Base-by-base conservation (phyloP, 768 basidiomycete species). In the Pluteus cervinus region DNA sequence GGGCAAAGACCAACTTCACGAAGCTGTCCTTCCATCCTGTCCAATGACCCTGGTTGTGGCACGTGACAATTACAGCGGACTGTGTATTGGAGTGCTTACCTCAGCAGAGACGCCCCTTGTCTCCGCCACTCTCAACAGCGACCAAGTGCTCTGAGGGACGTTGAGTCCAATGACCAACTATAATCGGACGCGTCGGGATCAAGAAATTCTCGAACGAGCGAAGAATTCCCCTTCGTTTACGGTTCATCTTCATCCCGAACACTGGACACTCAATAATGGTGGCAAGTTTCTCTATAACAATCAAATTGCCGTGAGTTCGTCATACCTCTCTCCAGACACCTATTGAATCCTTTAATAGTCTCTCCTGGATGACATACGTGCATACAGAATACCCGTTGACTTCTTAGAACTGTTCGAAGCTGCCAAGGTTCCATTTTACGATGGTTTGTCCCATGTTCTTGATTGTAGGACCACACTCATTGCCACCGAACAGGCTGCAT, bases 341-440 rank as follows among this genome's bases (percentile, higher is more conserved):
- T 25, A 12, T 29, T 17, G 30, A 31, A 17, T 36, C 42, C 29
- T 30, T 32, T 43, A 24, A 16, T 50, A 90, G 87, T 79, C 81
- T 30, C 59, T 91, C 5, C 66, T 91, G 26, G 88, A 91, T 50
- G 88, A 91, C 52, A 79, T 91, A 37, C 76, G 85, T 32, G 80
- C 81, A 6, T 76, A 85, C 47, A 71, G 86, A 32, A 89, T 91
- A 68, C 88, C 88, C 9, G 78, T 83, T 21, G 88, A 91, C 61
- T 88, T 86, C 54, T 66, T 89, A 9, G 84, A 88, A 43, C 60
- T 88, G 20, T 88, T 91, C 48, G 83, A 91, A 44, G 60, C 70
- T 15, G 75, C 78, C 3, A 69, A 68, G 40, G 71, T 87, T 3
- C 84, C 85, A 15, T 91, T 87, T 58, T 91, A 89, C 55, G 84